Conservation (phyloP, 345 rosid genomes). For the Syzygium jambos region DNA sequence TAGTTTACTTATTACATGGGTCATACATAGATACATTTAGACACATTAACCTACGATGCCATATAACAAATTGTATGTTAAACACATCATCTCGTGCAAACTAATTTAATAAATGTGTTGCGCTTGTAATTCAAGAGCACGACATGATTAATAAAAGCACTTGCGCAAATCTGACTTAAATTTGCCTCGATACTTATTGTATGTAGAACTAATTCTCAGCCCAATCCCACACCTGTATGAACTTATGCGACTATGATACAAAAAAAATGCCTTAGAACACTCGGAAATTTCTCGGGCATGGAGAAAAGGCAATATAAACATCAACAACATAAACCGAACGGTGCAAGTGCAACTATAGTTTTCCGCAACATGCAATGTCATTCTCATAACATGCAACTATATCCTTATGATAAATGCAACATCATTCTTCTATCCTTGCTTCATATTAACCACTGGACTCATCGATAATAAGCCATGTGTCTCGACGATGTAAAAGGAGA, state of each 20-base stretch:
- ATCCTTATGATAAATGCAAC: background rate
- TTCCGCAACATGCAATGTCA: background rate
- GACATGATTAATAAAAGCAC: background rate
- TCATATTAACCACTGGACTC: conserved; percentile 4
- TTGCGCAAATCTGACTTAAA: background rate
- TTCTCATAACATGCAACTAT: background rate
- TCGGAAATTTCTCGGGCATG: background rate
- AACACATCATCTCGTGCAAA: background rate
- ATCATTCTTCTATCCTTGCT: background rate
- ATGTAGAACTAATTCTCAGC: background rate
- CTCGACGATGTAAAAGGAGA: conserved; percentile 73
- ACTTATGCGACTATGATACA: background rate
- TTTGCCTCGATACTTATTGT: background rate
- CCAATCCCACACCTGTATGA: background rate
- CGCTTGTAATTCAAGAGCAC: background rate
- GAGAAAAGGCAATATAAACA: background rate
- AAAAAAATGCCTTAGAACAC: background rate
- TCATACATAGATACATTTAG: background rate
- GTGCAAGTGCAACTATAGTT: background rate
- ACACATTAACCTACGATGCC: background rate
- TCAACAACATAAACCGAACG: background rate
- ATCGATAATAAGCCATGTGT: conserved; percentile 92
- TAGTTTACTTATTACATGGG: background rate
- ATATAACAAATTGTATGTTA: background rate
- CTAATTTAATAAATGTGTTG: background rate